A percentile compares a stretch with the other conserved stretches of the same genome.
phyloP scores from a whole-genome alignment of 768 basidiomycete species.

The Sporobolomyces pararoseus region DNA sequence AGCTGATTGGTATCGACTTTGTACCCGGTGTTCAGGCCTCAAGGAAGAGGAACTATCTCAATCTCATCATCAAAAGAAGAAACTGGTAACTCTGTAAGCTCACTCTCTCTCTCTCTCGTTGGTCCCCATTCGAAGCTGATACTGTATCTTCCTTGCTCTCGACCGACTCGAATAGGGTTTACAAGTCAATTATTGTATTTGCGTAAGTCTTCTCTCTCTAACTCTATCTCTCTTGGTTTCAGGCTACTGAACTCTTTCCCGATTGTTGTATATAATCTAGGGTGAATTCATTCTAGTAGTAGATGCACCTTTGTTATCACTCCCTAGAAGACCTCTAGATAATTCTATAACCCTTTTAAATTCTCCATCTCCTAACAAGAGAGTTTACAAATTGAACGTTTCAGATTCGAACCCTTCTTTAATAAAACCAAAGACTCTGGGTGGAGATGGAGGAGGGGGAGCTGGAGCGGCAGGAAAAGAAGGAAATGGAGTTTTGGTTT shows the following conservation, averaged over 20 bases:
- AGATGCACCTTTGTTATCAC: constrained; percentile 15
- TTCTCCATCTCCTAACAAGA: neutral
- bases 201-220: neutral
- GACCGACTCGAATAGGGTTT: constrained; percentile 8
- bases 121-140: neutral
- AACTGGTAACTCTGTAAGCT: neutral
- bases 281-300: constrained; percentile 38
- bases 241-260: neutral
- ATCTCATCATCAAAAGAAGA: neutral
- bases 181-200: constrained; percentile 13
- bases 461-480: constrained; percentile 18
- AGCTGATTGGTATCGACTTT: too few species aligned
- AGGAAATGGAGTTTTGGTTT: constrained; percentile 29
- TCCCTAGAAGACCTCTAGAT: constrained; percentile 31
- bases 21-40: neutral
- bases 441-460: neutral
- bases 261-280: neutral
- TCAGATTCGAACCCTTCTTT: neutral
- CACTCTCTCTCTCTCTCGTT: neutral
- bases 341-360: constrained; percentile 20
- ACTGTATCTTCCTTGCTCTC: too few species aligned
- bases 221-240: neutral
- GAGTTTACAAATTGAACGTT: constrained; percentile 36
- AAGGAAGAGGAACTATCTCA: constrained; percentile 6
- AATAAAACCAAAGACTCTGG: neutral